Evolutionary conservation across 805 yeast species (phyloP), one percentile per base, ranked within the genome.

Genomic region (Starmerella apis): DNA sequence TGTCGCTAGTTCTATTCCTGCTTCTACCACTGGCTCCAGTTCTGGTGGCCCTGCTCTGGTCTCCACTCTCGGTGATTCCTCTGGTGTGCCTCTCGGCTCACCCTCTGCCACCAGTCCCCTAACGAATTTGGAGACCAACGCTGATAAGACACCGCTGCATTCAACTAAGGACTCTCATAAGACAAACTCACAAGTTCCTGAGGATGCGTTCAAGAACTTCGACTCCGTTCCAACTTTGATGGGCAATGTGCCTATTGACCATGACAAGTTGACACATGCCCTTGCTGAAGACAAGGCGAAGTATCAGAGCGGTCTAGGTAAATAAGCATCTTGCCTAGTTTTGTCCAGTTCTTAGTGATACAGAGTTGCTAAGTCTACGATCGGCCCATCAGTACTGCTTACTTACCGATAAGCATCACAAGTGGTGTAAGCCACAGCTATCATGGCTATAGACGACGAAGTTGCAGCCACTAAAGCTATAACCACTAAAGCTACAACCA

Each of bases 201-300:
- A 50, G 41, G 61, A 56, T 18, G 52, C 52, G 20, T 49, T 58
- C 51, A 36, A 51, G 37, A 44, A 48, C 51, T 58, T 46, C 54
- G 62, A 61, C 50, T 38, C 58, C 18, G 68, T 64, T 10, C 68
- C 68, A 42, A 58, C 67, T 11, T 56, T 65, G 9, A 56, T 54
- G 25, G 68, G 68, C 43, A 61, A 56, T 35, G 61, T 64, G 30
- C 57, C 62, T 38, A 53, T 63, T 24, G 60, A 60, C 55, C 55
- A 53, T 42, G 52, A 43, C 23, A 55, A 49, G 49, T 52, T 55
- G 27, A 28, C 25, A 4, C 54, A 53, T 11, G 38, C 50, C 9
- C 50, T 55, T 13, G 50, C 51, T 18, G 56, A 51, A 23, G 54
- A 53, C 45, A 48, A 50, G 43, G 54, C 52, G 3, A 53, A 50